Base-by-base conservation (phyloP, 306 rosid species). In the Acacia acuminata region DNA sequence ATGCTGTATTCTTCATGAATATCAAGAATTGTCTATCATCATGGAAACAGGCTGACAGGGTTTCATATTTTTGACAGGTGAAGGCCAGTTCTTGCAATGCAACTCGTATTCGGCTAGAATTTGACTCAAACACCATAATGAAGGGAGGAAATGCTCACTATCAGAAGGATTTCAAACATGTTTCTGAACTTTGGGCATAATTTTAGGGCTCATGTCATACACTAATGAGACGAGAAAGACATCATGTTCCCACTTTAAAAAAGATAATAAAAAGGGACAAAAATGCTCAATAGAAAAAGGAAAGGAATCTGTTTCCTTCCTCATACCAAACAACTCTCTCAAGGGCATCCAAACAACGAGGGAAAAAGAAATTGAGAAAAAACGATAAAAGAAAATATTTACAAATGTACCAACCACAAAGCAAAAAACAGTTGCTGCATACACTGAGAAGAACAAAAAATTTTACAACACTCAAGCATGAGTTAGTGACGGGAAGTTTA, bases 1-100 rank as follows among this genome's bases (percentile, higher is more conserved):
- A 74, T 50, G 30, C 38, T 32, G 65, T 40, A 51, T 74, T 22
- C 78, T 74, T 74, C 65, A 74, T n/a, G 65, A 74, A 74, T 74
- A 50, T 32, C 11, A 19, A 51, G 16, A 74, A 30, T 17, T 17
- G 8, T 73, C 64, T 30, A n/a, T 50, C 56, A 51, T 32, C 24
- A 53, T 10, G 20, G 47, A 74, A 74, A 51, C 20, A 73, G 22
- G 65, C 42, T 7, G 76, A 22, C 9, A 51, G 22, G 20, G 51
- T 9, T 45, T 2, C n/a, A 34, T 17, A 27, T 27, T 3, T 75
- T 53, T 19, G 17, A 55, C 42, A 30, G 47, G 11, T 50, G 47
- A 74, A 74, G 69, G 8, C 40, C 15, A 63, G 32, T 25, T 27
- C 69, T 30, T 63, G 5, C 69, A 0, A 27, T 8, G 1, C 40